Base-by-base conservation (phyloP, 192 early-diverging fungal genomes). In the Coemansia sp. region DNA sequence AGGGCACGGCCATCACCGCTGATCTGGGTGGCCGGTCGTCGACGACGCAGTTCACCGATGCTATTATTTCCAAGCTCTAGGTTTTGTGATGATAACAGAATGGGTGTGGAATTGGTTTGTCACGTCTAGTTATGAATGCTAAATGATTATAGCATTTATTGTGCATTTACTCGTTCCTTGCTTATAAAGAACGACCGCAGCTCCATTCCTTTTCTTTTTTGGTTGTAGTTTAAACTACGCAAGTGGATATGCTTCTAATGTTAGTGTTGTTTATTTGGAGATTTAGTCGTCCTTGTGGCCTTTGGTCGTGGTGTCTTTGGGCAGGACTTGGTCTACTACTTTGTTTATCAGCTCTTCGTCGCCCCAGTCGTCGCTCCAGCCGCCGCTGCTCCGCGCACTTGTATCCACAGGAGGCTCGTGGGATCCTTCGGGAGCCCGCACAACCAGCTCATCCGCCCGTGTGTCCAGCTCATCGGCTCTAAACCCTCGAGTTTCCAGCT, bases 1-100 rank as follows among this genome's bases (percentile, higher is more conserved):
- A 95, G 49, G 94, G 94, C 74, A 88, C 91, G 79, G 54, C 69
- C 47, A 84, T 94, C 64, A 98, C 96, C 31, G 90, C 89, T 17
- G 96, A 98, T 87, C 83, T 98, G 50, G 94, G 94, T 60, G 96
- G 96, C 65, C 83, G 74, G 42, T 79, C 91, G 12, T 89, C 91
- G 54, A 94, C 90, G 76, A 85, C 88, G 9, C 80, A 88, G 69
- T 94, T 91, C 81, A 96, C 94, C 8, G 78, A 93, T 11, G 92
- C 85, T 20, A 90, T 98, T 56, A 97, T 98, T 66, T 54, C 71
- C 51, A 85, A 85, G 73, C 81, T 89, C 15, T 78, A 72, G 53
- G 14, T 36, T 20, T 11, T 48, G 14, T 26, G 26, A 5, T 26
- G 26, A 26, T 26, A n/a, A n/a, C n/a, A n/a, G n/a, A n/a, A n/a